Evolutionary conservation across 2,329 filamentous ascomycete species (phyloP), one percentile per base, ranked within the genome.

Genomic region (Clarireedia homoeocarpa): DNA sequence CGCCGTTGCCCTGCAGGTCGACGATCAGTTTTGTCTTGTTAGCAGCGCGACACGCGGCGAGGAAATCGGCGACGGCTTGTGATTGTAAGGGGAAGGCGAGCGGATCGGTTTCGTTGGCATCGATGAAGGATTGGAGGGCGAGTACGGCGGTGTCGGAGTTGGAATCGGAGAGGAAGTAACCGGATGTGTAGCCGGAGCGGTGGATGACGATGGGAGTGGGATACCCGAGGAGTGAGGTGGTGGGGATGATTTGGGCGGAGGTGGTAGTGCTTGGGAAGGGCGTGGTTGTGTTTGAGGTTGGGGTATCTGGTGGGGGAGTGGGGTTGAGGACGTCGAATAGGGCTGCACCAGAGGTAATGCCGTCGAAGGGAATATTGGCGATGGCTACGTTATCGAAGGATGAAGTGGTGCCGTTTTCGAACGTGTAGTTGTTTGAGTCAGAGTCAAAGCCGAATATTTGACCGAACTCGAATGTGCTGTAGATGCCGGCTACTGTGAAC

Each of bases 1-100:
- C 84, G 0, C 73, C 73, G 61, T 88, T 88, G 3, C 72, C 74
- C 14, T 57, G 75, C 5, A 88, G 65, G 59, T 88, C 85, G 55
- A 88, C 78, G 38, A 88, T 73, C 2, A 88, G 71, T 65, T 80
- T 83, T 2, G 72, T 79, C 65, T 82, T 83, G 1, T 74, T 73
- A 0, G 71, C 70, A 2, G 67, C 61, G 53, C 74, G 73, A 14
- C 74, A 74, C 42, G 72, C 69, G 0, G 71, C 66, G n/a, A 84
- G 71, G 58, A 83, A 71, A 2, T 67, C 60, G 27, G 61, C 56
- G 0, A 65, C 58, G 20, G 56, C 51, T 53, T 67, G 63, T 27
- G 66, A 66, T 51, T 66, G 61, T 2, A 56, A 36, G 1, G 56
- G 58, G 6, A 45, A 63, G 12, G 57, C 49, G 12, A 61, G 56